phyloP scores from a whole-genome alignment of 768 basidiomycete species.

The Suillus ampliporus region DNA sequence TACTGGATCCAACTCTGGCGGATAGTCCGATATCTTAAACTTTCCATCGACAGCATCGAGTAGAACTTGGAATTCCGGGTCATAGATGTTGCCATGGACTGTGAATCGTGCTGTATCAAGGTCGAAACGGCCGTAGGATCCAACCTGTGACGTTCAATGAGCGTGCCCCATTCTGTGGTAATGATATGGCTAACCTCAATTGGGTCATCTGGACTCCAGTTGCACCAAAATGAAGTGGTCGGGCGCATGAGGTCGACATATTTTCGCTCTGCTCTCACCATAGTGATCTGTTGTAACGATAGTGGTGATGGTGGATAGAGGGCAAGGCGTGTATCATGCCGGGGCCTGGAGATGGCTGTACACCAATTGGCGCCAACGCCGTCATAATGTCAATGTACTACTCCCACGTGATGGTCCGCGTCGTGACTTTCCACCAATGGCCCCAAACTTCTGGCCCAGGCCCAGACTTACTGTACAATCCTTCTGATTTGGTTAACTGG shows the following conservation, averaged over 20 bases:
- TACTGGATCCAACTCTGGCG: slow-evolving; percentile 15
- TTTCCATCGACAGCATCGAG: slow-evolving; percentile 15
- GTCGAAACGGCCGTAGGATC: slow-evolving; percentile 40
- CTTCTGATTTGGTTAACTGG: not conserved
- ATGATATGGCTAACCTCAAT: slow-evolving; percentile 30
- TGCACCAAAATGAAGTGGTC: slow-evolving; percentile 39
- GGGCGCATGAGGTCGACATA: slow-evolving; percentile 40
- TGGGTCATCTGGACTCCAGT: slow-evolving; percentile 42
- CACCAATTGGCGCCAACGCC: not conserved
- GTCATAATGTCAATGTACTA: not conserved
- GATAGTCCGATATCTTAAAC: slow-evolving; percentile 22
- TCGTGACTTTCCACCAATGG: too few relatives aligned
- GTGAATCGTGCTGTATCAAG: slow-evolving; percentile 33
- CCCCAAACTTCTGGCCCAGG: too few relatives aligned
- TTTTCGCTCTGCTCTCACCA: slow-evolving; percentile 27
- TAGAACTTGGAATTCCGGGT: slow-evolving; percentile 21
- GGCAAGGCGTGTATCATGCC: not conserved
- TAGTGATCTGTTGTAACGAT: not conserved
- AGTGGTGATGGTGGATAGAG: not conserved
- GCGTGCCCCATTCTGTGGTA: not conserved
- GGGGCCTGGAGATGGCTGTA: not conserved
- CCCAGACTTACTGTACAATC: too few relatives aligned
- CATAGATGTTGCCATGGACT: slow-evolving; percentile 40
- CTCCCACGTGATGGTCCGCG: too few relatives aligned
- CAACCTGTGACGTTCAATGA: slow-evolving; percentile 31